Conservation (phyloP, 495 filamentous ascomycete genomes). For the Mytilinidion resinicola region DNA sequence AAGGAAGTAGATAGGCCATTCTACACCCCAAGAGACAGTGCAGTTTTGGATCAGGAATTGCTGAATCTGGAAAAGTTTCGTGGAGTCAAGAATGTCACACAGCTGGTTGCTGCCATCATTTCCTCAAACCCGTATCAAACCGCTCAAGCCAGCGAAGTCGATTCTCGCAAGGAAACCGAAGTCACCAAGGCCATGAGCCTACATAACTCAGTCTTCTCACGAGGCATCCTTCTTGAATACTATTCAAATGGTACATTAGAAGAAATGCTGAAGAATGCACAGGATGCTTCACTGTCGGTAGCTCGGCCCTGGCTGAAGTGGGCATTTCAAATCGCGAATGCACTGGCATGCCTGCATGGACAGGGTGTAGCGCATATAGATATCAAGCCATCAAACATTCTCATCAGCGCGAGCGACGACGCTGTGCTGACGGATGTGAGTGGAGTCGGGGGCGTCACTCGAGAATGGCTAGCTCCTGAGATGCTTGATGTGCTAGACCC, state of each 20-base stretch:
- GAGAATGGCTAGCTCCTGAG: constrained; percentile 3
- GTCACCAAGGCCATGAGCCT: not conserved
- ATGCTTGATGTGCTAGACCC: constrained; percentile 3
- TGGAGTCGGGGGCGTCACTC: not conserved
- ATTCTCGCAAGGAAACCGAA: too few relatives aligned
- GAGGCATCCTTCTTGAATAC: constrained; percentile 5
- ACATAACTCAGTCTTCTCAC: not conserved
- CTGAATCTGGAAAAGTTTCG: not conserved
- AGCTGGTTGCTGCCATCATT: constrained; percentile 1
- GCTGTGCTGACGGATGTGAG: constrained; percentile 2
- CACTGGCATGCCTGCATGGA: not conserved
- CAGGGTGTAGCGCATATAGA: constrained; percentile 2
- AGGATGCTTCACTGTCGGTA: too few relatives aligned
- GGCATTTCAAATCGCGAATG: constrained; percentile 1
- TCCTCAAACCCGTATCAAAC: constrained; percentile 3
- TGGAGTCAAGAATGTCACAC: not conserved
- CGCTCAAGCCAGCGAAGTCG: not conserved
- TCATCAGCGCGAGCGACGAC: constrained; percentile 3
- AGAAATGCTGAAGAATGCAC: too few relatives aligned
- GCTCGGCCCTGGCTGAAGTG: not conserved
- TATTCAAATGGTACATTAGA: constrained; percentile 3
- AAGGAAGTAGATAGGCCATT: constrained; percentile 3
- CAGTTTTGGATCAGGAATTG: not conserved
- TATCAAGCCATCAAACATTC: constrained; percentile 1
- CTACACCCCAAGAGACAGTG: constrained; percentile 1